Percentiles rank a stretch among this genome's conserved stretches.
Evolutionary conservation across 495 filamentous ascomycete species (phyloP).

Genomic region (Mytilinidion resinicola): DNA sequence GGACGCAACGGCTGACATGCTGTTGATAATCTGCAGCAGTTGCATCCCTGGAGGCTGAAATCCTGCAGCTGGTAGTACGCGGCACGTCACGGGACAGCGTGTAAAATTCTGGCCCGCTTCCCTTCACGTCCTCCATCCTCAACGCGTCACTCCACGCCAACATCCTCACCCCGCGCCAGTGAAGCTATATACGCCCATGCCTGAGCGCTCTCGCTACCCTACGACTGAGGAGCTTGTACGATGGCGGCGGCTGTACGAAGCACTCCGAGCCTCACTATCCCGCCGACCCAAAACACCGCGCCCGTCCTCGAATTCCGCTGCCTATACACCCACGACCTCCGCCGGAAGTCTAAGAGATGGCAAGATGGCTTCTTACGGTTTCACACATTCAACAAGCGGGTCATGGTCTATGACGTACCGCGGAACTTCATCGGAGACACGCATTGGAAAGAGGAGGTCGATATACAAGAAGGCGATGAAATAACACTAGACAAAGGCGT

Average conservation of each 20-base stretch:
- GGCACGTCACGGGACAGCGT: no score
- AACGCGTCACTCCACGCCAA: no score
- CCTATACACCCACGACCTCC: conserved; percentile 78
- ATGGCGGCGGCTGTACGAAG: conserved; percentile 37
- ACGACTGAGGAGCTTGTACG: not conserved
- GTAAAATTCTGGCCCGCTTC: no score
- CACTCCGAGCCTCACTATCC: conserved; percentile 31
- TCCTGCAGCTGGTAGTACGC: no score
- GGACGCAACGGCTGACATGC: not conserved
- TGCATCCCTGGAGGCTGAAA: not conserved
- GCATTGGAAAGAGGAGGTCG: conserved; percentile 65
- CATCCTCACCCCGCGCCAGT: no score
- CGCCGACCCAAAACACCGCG: conserved; percentile 49
- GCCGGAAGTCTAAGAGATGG: conserved; percentile 84
- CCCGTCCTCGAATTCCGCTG: conserved; percentile 73
- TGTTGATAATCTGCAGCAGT: not conserved
- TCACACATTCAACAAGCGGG: conserved; percentile 84
- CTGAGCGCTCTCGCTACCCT: no score
- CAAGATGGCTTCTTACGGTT: conserved; percentile 83
- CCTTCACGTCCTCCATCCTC: no score
- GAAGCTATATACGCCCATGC: no score
- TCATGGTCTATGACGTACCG: conserved; percentile 82
- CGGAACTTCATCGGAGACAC: conserved; percentile 78
- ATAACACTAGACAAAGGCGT: conserved; percentile 67
- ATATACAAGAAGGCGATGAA: conserved; percentile 71